A percentile compares a stretch with the other conserved stretches of the same genome.
Conservation (phyloP, 768 basidiomycete genomes). For the Lyophyllum semitale region DNA sequence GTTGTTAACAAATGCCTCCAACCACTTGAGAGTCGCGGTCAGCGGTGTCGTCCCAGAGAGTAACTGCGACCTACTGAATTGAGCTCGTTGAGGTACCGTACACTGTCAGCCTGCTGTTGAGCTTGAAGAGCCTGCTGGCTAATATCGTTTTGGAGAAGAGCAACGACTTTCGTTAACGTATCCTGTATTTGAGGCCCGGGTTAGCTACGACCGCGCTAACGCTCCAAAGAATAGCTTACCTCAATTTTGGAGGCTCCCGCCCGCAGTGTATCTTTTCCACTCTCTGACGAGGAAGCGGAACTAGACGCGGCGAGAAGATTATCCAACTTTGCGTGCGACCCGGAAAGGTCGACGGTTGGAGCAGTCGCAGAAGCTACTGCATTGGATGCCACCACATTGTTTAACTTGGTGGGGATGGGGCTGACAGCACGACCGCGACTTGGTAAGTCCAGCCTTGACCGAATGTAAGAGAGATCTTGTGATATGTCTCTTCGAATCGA, state of each 20-base stretch:
- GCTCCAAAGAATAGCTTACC: not conserved
- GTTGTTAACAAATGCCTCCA: slow-evolving; percentile 79
- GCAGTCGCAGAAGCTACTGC: not conserved
- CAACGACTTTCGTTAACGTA: slow-evolving; percentile 44
- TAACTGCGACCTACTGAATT: slow-evolving; percentile 51
- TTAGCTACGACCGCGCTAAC: not conserved
- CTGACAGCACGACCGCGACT: not conserved
- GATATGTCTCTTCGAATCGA: slow-evolving; percentile 7
- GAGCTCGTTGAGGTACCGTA: slow-evolving; percentile 77
- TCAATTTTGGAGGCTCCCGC: not conserved
- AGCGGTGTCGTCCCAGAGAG: not conserved
- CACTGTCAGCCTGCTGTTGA: slow-evolving; percentile 74
- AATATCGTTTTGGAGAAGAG: slow-evolving; percentile 48
- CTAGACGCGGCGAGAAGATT: slow-evolving; percentile 5
- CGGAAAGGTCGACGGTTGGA: slow-evolving; percentile 2
- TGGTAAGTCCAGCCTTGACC: not conserved
- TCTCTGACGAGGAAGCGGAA: not conserved
- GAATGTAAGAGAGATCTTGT: slow-evolving; percentile 6
- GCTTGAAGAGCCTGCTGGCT: slow-evolving; percentile 47
- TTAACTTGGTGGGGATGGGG: slow-evolving; percentile 1
- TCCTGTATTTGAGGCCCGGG: not conserved
- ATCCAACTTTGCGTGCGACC: slow-evolving; percentile 18
- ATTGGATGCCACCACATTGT: slow-evolving; percentile 7
- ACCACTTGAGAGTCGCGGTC: slow-evolving; percentile 56
- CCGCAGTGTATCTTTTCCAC: slow-evolving; percentile 14